A percentile compares a stretch with the other conserved stretches of the same genome.
Conservation (phyloP, 176 grass and related monocot genomes). For the Cocos nucifera region DNA sequence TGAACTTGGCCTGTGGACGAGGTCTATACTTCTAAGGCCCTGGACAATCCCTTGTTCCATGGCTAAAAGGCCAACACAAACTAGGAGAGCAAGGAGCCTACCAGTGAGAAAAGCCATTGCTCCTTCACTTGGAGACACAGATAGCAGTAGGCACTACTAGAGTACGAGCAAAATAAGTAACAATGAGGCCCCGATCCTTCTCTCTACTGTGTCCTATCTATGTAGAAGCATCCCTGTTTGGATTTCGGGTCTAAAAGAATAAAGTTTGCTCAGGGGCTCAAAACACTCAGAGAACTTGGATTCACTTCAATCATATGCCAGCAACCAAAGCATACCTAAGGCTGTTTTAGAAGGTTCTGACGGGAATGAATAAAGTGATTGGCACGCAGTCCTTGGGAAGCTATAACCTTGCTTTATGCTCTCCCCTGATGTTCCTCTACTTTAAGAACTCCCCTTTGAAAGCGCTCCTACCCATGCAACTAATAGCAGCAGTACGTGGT, state of each 20-base stretch:
- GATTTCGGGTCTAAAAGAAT: conserved; percentile 21
- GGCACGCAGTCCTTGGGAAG: conserved; percentile 12
- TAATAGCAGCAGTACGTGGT: too few species aligned
- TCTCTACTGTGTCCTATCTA: too few species aligned
- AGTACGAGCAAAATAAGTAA: too few species aligned
- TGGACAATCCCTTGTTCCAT: conserved; percentile 13
- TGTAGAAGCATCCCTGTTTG: conserved; percentile 17
- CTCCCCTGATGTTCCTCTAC: not conserved
- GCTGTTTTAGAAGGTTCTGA: conserved; percentile 33
- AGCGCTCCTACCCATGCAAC: too few species aligned
- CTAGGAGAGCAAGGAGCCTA: conserved; percentile 13
- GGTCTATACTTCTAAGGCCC: conserved; percentile 14
- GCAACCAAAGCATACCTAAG: conserved; percentile 16
- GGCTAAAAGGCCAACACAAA: conserved; percentile 13
- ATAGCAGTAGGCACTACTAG: too few species aligned
- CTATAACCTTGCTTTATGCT: not conserved
- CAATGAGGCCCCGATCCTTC: too few species aligned
- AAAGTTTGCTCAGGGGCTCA: conserved; percentile 11
- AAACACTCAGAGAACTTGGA: not conserved
- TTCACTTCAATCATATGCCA: conserved; percentile 35
- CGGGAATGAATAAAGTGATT: conserved; percentile 9
- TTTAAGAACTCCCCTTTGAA: not conserved
- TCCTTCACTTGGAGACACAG: not conserved
- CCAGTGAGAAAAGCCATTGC: conserved; percentile 14
- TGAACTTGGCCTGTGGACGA: not conserved